These are phyloP conservation scores for Prunus fruticosa DNA, from an alignment of 306 rosid species.

Conservation along the genomic window DNA sequence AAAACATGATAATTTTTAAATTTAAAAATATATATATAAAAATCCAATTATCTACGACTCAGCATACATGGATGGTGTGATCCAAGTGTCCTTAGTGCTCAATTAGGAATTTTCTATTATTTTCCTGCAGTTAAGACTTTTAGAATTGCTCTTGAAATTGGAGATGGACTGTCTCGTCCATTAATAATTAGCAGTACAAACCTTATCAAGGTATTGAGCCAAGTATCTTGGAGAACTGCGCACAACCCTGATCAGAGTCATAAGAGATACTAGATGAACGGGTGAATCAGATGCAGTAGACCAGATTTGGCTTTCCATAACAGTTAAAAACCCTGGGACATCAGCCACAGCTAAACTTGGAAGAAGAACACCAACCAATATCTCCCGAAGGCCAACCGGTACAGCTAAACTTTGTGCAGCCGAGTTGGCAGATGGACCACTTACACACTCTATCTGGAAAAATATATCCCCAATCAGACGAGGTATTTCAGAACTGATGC, in stretches of 20 bases:
- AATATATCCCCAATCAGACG: constrained; percentile 77
- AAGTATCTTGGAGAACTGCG: constrained; percentile 78
- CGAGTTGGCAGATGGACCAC: constrained; percentile 57
- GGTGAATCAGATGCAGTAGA: constrained; percentile 98
- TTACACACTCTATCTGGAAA: constrained; percentile 88
- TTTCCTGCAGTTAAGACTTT: neutral
- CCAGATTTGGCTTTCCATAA: constrained; percentile 93
- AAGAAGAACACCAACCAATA: constrained; percentile 86
- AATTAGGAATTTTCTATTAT: neutral
- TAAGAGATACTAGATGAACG: constrained; percentile 77
- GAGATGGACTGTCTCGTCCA: neutral
- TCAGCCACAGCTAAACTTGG: constrained; percentile 96
- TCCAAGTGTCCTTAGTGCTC: neutral
- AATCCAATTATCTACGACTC: neutral
- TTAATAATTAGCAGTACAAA: constrained; percentile 40
- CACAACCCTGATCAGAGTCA: constrained; percentile 84
- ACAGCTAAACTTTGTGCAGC: constrained; percentile 43
- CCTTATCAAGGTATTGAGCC: constrained; percentile 94
- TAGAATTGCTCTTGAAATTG: neutral
- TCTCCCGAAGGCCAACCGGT: constrained; percentile 61
- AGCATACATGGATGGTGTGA: neutral
- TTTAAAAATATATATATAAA: neutral
- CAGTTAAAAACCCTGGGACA: constrained; percentile 63
- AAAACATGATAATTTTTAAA: neutral
- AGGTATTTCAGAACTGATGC: constrained; percentile 74